Evolutionary conservation across 2,329 filamentous ascomycete species (phyloP), one percentile per base, ranked within the genome.

Genomic region (Diaporthe nobilis): DNA sequence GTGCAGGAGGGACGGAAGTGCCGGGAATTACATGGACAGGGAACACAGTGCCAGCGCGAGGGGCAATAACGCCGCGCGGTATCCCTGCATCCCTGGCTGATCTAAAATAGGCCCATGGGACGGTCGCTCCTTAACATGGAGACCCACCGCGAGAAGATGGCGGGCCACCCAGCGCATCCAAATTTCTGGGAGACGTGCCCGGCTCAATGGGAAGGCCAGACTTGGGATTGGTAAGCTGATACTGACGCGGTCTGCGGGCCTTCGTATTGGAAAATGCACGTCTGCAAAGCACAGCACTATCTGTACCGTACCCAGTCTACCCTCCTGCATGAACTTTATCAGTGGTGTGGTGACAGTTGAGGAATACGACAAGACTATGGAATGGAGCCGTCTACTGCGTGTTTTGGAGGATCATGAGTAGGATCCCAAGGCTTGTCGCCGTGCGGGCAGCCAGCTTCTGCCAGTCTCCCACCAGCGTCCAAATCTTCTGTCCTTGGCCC

Each of bases 21-120:
- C 75, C 75, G 75, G 75, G 72, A 74, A 76, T 76, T 74, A 76
- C 42, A 65, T 47, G 55, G 61, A 65, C 61, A 61, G 67, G 49
- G 60, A 74, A 76, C 75, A 76, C 75, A 76, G 75, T 76, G 75
- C 72, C 65, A 74, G 37, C 17, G 10, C 17, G 55, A 44, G 42
- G 20, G 34, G 49, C 65, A 65, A 44, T 53, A 71, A 51, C 65
- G 73, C 65, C 65, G 73, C 65, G 55, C 65, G 73, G 65, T 58
- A 71, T 51, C 63, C 63, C 63, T 53, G 47, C 44, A 49, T 44
- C 44, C 51, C 57, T 75, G 55, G 57, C 31, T 28, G 55, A 55
- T 71, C 73, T 71, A 76, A 76, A 76, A 74, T 71, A 74, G 75
- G 61, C 60, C 63, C 8, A 28, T 42, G 68, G 39, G 25, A 63